phyloP scores from a whole-genome alignment of 352 stramenopile species.

The Phytophthora uliginosa region DNA sequence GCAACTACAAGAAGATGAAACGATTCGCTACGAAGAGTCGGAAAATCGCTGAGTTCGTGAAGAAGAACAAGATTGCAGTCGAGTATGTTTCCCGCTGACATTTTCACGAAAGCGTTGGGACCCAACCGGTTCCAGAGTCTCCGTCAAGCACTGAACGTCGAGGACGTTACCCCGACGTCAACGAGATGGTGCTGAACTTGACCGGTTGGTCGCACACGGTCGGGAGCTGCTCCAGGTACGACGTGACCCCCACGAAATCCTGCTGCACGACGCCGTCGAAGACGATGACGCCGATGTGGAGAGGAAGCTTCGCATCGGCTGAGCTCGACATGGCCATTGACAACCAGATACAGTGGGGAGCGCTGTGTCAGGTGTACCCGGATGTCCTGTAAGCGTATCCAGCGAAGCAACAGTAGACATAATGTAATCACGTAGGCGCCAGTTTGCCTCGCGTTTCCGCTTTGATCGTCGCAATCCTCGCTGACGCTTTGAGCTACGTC shows the following conservation, averaged over 20 bases:
- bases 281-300: slow-evolving; percentile 66
- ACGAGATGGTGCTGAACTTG: slow-evolving; percentile 63
- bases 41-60: background rate
- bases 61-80: background rate
- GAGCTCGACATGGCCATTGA: slow-evolving; percentile 15
- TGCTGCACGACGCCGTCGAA: slow-evolving; percentile 70
- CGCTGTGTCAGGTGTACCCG: too few relatives aligned
- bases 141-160: background rate
- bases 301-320: slow-evolving; percentile 11
- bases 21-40: background rate
- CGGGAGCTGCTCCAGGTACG: slow-evolving; percentile 69
- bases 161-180: slow-evolving; percentile 27
- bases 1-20: background rate
- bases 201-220: slow-evolving; percentile 48
- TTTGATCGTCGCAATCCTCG: too few relatives aligned
- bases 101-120: background rate
- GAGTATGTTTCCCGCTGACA: background rate
- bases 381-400: too few relatives aligned
- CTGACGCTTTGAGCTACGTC: too few relatives aligned
- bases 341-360: too few relatives aligned
- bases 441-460: too few relatives aligned
- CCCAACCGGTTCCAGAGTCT: background rate
- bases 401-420: too few relatives aligned
- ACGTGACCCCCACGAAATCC: slow-evolving; percentile 66
- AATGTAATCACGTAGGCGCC: too few relatives aligned